Evolutionary conservation across 2,329 filamentous ascomycete species (phyloP), one percentile per base, ranked within the genome.

Genomic region (Aureobasidium musti): DNA sequence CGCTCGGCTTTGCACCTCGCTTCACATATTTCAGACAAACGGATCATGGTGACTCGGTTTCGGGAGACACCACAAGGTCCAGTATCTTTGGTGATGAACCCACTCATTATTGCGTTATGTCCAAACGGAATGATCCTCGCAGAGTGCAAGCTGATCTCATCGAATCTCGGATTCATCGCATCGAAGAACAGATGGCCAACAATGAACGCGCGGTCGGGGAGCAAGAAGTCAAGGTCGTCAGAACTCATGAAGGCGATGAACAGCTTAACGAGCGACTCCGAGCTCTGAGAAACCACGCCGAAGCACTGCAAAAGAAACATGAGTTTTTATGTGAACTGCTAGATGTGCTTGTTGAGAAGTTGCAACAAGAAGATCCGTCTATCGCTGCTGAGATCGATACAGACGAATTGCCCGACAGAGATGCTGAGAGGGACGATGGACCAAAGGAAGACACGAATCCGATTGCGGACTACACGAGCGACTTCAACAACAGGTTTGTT

Each of bases 1-100:
- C 96, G 0, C 84, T 99, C 10, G 93, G 91, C 0, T 98, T 89
- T 73, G 91, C 94, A 23, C 96, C 95, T n/a, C 87, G 95, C 1
- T 91, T 99, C 73, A 98, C 95, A 0, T 99, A 99, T 77, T 97
- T 97, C 81, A 87, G 95, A 37, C 92, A 99, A 78, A 99, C 95
- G 1, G 95, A 99, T 72, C 95, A 97, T 75, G 88, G 87, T 19
- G 89, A 91, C 68, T 85, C 87, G 26, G 92, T 92, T 68, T 86
- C 88, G 59, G 89, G 90, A n/a, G 91, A 96, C 72, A 86, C 90
- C 10, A 89, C 91, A 65, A 84, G 92, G 47, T 92, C 88, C 17
- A 98, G 93, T 76, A 89, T 91, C 0, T 99, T 99, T 76, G 96
- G 95, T 13, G 86, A 96, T 61, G 95, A 99, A 76, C 89, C 91